These are phyloP conservation scores for Phytophthora sp. DNA, from an alignment of 352 stramenopile genomes.

Conservation along the genomic window DNA sequence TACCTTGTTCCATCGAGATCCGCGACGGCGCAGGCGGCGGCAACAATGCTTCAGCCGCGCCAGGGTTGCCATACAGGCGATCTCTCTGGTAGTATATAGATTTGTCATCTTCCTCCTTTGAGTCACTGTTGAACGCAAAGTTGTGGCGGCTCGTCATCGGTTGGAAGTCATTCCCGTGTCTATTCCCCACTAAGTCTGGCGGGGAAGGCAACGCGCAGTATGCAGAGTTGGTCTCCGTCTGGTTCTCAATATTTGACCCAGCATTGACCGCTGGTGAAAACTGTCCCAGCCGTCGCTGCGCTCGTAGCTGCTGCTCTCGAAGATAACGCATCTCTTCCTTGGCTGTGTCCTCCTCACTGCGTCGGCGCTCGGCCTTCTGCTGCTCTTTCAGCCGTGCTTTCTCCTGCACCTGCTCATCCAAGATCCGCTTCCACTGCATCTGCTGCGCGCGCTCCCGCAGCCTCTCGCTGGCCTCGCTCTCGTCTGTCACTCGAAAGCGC, in stretches of 20 bases:
- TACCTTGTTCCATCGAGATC: slow-evolving; percentile 19
- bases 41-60: slow-evolving; percentile 15
- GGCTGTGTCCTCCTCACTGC: slow-evolving; percentile 46
- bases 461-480: slow-evolving; percentile 57
- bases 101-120: slow-evolving; percentile 18
- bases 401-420: slow-evolving; percentile 80
- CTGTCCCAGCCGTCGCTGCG: slow-evolving; percentile 50
- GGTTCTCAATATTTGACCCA: slow-evolving; percentile 18
- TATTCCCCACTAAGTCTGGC: slow-evolving; percentile 6
- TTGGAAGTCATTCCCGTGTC: slow-evolving; percentile 25
- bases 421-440: slow-evolving; percentile 67
- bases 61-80: slow-evolving; percentile 15
- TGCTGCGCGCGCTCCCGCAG: slow-evolving; percentile 68
- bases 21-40: slow-evolving; percentile 34
- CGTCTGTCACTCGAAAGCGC: slow-evolving; percentile 68
- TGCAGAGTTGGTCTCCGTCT: slow-evolving; percentile 6
- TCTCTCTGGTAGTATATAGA: slow-evolving; percentile 27
- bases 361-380: slow-evolving; percentile 45
- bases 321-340: slow-evolving; percentile 60
- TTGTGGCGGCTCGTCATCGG: slow-evolving; percentile 17
- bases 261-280: slow-evolving; percentile 25
- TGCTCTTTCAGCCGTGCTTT: slow-evolving; percentile 61
- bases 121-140: slow-evolving; percentile 22
- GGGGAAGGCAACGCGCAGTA: slow-evolving; percentile 31
- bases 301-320: slow-evolving; percentile 66